Evolutionary conservation across 2,329 filamentous ascomycete species (phyloP), one percentile per base, ranked within the genome.

Genomic region (Curvularia sp.): DNA sequence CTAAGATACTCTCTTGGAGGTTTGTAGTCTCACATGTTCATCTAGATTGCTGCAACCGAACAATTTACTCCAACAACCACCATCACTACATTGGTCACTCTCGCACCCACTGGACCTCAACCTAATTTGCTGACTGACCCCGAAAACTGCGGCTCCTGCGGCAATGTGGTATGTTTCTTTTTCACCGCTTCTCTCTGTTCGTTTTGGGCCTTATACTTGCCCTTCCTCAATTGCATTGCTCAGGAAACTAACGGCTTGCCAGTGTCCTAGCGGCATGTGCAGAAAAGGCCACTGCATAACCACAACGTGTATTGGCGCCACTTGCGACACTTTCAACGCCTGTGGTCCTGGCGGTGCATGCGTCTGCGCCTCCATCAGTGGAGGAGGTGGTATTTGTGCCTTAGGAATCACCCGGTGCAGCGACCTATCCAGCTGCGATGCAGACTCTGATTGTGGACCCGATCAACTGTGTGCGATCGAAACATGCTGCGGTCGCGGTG

Each of bases 121-220:
- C 41, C 51, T 1, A 15, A 54, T 27, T 38, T 54, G 23, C 25
- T n/a, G 15, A 49, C 3, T 9, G 51, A 54, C 1, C 25, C 42
- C 1, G 39, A 54, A 23, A 54, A 54, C 51, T 54, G 51, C 18
- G 51, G 51, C 2, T 32, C 23, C 1, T 54, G 51, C 5, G 51
- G 51, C n/a, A 47, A 45, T 1, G 51, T 53, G 0, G 42, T 45
- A 30, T n/a, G 25, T 45, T 12, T 10, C 28, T 10, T 28, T 45
- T 2, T 23, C 9, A 41, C 8, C 6, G 7, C 28, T 12, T 30
- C 28, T 30, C 8, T 30, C 28, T 30, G 3, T 30, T 8, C 28
- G n/a, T n/a, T n/a, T 10, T 30, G 8, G 10, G 28, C 28, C 28
- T 30, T 30, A 30, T 27, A 27, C 25, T 8, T 3, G 10, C 28